Evolutionary conservation across 169 alveolate genomes (phyloP).

Genomic region (Plasmodium knowlesi): DNA sequence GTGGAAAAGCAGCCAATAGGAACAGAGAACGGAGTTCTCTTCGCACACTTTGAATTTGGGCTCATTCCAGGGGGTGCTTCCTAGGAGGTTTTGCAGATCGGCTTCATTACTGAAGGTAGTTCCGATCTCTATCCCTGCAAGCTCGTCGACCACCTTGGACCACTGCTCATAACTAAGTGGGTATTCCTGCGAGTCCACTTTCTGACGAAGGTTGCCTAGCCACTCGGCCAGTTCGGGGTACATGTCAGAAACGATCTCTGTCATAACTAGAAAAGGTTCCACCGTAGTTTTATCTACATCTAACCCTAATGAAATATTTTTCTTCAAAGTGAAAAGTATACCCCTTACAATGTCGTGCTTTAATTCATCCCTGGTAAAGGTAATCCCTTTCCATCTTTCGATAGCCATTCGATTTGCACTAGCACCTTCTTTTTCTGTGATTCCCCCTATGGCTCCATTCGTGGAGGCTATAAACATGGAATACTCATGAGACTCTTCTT

Average conservation of each 20-base stretch:
- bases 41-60: constrained; percentile 28
- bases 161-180: constrained; percentile 43
- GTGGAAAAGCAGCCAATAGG: constrained; percentile 52
- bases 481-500: neutral
- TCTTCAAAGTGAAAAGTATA: constrained; percentile 30
- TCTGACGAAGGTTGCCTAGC: neutral
- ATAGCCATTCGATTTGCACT: neutral
- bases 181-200: neutral
- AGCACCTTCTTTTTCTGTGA: neutral
- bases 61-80: neutral
- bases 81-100: neutral
- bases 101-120: neutral
- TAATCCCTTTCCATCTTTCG: constrained; percentile 9
- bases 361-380: constrained; percentile 7
- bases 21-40: constrained; percentile 23
- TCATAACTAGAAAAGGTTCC: constrained; percentile 27
- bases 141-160: neutral
- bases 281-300: neutral
- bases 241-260: constrained; percentile 24
- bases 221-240: constrained; percentile 10
- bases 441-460: neutral
- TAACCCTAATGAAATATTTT: constrained; percentile 6
- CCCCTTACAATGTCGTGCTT: constrained; percentile 66
- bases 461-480: neutral
- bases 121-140: neutral